These are phyloP conservation scores for Ogataea ramenticola DNA, from an alignment of 805 yeast genomes.

Conservation along the genomic window DNA sequence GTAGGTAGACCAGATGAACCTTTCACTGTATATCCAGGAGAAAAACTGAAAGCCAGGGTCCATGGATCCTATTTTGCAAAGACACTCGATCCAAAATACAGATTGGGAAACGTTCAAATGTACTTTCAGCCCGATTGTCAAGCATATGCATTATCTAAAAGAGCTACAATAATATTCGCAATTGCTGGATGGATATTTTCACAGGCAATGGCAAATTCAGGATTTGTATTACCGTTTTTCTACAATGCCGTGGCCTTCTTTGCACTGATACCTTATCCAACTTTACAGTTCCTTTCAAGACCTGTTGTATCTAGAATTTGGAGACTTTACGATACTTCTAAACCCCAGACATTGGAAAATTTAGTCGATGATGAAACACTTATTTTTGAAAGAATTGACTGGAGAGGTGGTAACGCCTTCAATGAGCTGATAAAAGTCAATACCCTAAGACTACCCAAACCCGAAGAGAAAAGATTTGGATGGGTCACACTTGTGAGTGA, in stretches of 20 bases:
- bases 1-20: slow-evolving; percentile 22
- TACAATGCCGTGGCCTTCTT: slow-evolving; percentile 34
- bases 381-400: slow-evolving; percentile 58
- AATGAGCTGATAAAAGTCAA: slow-evolving; percentile 52
- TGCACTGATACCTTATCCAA: slow-evolving; percentile 49
- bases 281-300: slow-evolving; percentile 44
- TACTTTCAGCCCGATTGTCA: slow-evolving; percentile 58
- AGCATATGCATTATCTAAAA: slow-evolving; percentile 54
- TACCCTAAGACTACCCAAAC: slow-evolving; percentile 32
- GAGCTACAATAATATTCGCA: slow-evolving; percentile 56
- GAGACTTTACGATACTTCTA: slow-evolving; percentile 56
- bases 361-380: slow-evolving; percentile 56
- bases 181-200: slow-evolving; percentile 55
- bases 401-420: slow-evolving; percentile 60
- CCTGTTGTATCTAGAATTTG: slow-evolving; percentile 69
- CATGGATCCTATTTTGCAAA: slow-evolving; percentile 21
- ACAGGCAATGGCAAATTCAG: slow-evolving; percentile 48
- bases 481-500: slow-evolving; percentile 41
- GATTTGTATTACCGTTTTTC: slow-evolving; percentile 43
- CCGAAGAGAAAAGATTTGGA: slow-evolving; percentile 32
- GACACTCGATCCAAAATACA: slow-evolving; percentile 40
- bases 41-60: slow-evolving; percentile 18
- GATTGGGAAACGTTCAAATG: slow-evolving; percentile 54
- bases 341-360: slow-evolving; percentile 59
- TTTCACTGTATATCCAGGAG: slow-evolving; percentile 17